Base-by-base conservation (phyloP, 805 yeast species). In the Saccharomycopsis fibuligera region DNA sequence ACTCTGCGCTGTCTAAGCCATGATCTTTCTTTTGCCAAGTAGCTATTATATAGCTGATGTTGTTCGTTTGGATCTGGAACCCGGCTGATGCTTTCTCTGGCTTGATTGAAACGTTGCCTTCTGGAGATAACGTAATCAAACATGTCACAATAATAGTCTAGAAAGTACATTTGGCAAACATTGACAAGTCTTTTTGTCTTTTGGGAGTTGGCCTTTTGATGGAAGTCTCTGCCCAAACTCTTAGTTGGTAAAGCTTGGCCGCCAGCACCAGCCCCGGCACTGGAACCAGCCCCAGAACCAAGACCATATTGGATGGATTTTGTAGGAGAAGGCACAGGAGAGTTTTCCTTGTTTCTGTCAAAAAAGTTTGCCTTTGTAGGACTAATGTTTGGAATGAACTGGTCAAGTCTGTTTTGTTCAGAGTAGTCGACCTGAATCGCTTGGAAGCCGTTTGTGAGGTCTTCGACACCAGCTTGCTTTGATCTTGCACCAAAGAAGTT, bases 91-190 rank as follows among this genome's bases (percentile, higher is more conserved):
- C 79, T 78, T 22, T 70, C 63, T 59, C 83, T 75, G 17, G 88
- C 93, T 56, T 83, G 78, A 39, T 74, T 72, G n/a, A 82, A 73
- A 50, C 99, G 78, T 62, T 85, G 87, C 62, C 91, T 79, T 63
- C 99, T 79, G 54, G 79, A 79, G 56, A 90, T 85, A 29, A 91
- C 85, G 62, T 93, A 93, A 62, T 88, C 96, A 67, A 93, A 84
- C 79, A 86, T 81, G 64, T 93, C 99, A 68, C 96, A 91, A 65
- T 93, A 93, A 66, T 90, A 88, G 64, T 93, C 99, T 50, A 93
- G 72, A 60, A 93, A 93, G 67, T 84, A 95, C 79, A 89, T 78
- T 62, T 91, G 96, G 36, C 96, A 85, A 24, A 93, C 97, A 44
- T 89, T 84, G 6, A 90, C 95, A 51, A 87, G 69, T 52, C 99